Evolutionary conservation across 768 basidiomycete genomes (phyloP), one percentile per base, ranked within the genome.

Genomic region (Cystobasidium tubakii): DNA sequence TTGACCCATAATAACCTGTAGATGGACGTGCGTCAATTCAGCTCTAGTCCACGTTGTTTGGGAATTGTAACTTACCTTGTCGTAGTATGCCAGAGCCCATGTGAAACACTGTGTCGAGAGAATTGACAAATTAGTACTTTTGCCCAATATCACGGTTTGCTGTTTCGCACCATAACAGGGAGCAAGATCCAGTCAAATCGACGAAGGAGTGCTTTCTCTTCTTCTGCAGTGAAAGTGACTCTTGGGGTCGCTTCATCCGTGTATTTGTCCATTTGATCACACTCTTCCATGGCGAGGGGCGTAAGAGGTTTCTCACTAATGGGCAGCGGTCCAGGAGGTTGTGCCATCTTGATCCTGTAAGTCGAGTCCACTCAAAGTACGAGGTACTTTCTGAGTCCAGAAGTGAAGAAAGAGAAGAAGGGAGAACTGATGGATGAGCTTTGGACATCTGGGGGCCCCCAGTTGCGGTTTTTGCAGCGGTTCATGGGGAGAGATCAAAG

Each of bases 61-160:
- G n/a, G n/a, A n/a, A n/a, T n/a, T n/a, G n/a, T n/a, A 7, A 33
- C 31, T n/a, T 33, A 62, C 60, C 36, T 65, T 65, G 63, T 65
- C 63, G 23, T 65, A 65, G 63, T 42, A 65, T 65, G 63, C 63
- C 9, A 65, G 34, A 46, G 27, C 63, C 36, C 44, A 65, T 2
- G 63, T 65, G n/a, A 43, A 27, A 23, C 57, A 60, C 57, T 60
- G 27, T 4, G 23, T 25, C 39, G 39, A 6, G 39, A 39, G 6
- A 15, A 15, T 39, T 15, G 15, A 39, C 7, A 39, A 39, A 39
- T 39, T 39, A 39, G n/a, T n/a, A n/a, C n/a, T n/a, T n/a, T n/a
- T n/a, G n/a, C n/a, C n/a, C n/a, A n/a, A n/a, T n/a, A n/a, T n/a
- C n/a, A n/a, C n/a, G n/a, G n/a, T n/a, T n/a, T n/a, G n/a, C n/a